Evolutionary conservation across 208 protist species (phyloP), one percentile per base, ranked within the genome.

Genomic region (Trypanosomatidae sp.): DNA sequence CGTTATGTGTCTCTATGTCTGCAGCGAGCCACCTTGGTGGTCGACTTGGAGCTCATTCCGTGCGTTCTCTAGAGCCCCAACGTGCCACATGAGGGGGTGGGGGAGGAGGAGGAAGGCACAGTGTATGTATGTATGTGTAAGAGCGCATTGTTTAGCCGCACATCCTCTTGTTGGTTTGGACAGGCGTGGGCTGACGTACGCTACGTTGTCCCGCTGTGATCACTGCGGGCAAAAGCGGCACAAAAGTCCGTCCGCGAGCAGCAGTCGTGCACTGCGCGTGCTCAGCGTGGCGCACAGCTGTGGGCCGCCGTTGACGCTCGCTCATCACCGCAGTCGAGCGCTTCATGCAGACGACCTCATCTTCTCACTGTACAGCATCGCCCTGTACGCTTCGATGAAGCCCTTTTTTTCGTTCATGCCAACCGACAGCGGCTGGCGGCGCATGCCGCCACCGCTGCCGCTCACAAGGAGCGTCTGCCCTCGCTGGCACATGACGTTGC

Each of bases 331-430:
- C 28, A 15, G 19, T 22, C 64, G 22, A n/a, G 64, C 4, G 44
- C 64, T 5, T 65, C 39, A 69, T 19, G 49, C 33, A 17, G 66
- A 56, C 19, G 17, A 28, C 36, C 17, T 25, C 17, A 7, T 6
- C 28, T 56, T 69, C 8, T 22, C 10, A 8, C 69, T 66, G 43
- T 58, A 8, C 28, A 79, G n/a, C 64, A 79, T 79, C 5, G 75
- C 71, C 44, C 52, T 47, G 69, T 80, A 92, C 39, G 80, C 80
- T 53, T 88, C 80, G 44, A 86, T 79, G 72, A 86, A 91, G 10
- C 87, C 86, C 44, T 64, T 73, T 68, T 92, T 93, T 47, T 93
- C 86, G 28, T 71, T 69, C 39, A 86, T 44, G 4, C 88, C 84
- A 3, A 91, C 85, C 2, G 75, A 75, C 39, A 95, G 66, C 64